These are phyloP conservation scores for Persicaria tinctoria DNA, from an alignment of 148 eudicot species.

Conservation along the genomic window DNA sequence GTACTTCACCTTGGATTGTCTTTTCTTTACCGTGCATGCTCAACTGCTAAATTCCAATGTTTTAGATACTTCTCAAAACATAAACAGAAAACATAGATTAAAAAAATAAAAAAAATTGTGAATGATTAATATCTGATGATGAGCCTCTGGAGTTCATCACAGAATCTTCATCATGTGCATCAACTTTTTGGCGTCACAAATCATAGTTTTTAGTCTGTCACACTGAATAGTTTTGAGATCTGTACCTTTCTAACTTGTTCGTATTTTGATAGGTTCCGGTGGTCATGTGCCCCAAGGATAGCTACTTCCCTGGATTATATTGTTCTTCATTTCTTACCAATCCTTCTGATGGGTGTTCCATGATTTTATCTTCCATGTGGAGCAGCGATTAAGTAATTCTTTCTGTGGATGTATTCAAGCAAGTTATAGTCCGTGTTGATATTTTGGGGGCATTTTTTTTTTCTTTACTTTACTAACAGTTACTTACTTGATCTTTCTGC, in stretches of 20 bases:
- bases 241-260: slow-evolving; percentile 7
- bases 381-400: slow-evolving; percentile 69
- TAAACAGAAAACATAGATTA: neutral
- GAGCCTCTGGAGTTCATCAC: neutral
- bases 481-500: slow-evolving; percentile 18
- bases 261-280: slow-evolving; percentile 59
- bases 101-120: neutral
- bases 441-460: neutral
- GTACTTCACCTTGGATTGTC: neutral
- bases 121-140: neutral
- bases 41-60: too few relatives aligned
- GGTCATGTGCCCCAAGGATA: slow-evolving; percentile 76
- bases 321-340: slow-evolving; percentile 37
- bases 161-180: neutral
- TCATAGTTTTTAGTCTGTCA: neutral
- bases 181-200: neutral
- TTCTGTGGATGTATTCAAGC: slow-evolving; percentile 67
- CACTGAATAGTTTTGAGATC: neutral
- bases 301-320: slow-evolving; percentile 81
- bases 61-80: too few relatives aligned
- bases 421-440: slow-evolving; percentile 7
- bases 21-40: neutral
- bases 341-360: slow-evolving; percentile 80
- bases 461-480: slow-evolving; percentile 11
- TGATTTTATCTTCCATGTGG: slow-evolving; percentile 77